Conservation (phyloP, 2,329 filamentous ascomycete species). For the Lachnellula hyalina region DNA sequence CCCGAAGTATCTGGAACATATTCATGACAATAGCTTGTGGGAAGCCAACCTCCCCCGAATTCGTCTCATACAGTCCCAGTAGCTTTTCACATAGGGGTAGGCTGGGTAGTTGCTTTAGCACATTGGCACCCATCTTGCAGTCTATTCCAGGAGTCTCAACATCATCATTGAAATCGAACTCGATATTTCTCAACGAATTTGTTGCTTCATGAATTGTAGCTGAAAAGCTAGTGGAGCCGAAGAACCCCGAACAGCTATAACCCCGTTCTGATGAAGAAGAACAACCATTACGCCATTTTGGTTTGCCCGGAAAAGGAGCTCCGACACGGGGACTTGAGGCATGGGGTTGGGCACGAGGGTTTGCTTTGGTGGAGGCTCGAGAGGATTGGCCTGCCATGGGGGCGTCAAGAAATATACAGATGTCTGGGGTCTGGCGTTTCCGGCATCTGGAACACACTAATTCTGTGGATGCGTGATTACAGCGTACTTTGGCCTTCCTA, state of each 20-base stretch:
- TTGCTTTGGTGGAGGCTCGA: not conserved
- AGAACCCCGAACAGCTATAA: constrained; percentile 5
- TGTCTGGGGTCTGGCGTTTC: constrained; percentile 7
- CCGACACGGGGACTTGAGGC: not conserved
- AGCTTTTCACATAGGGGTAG: constrained; percentile 2
- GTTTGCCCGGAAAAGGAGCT: not conserved
- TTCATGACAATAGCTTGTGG: constrained; percentile 1
- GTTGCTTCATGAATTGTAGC: constrained; percentile 8
- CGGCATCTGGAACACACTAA: constrained; percentile 10
- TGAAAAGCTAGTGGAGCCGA: constrained; percentile 11
- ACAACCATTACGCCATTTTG: not conserved
- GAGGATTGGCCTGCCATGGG: constrained; percentile 11
- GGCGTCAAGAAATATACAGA: constrained; percentile 12
- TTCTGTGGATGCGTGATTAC: constrained; percentile 5
- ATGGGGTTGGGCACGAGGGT: not conserved
- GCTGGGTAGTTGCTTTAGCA: constrained; percentile 7
- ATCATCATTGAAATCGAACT: constrained; percentile 5
- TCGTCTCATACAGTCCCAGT: not conserved
- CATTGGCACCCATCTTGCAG: constrained; percentile 3
- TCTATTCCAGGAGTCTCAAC: not conserved
- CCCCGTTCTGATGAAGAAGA: not conserved
- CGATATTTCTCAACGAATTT: not conserved
- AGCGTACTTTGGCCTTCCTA: constrained; percentile 16
- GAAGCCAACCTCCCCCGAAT: constrained; percentile 8
- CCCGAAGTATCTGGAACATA: constrained; percentile 5